Evolutionary conservation across 768 basidiomycete genomes (phyloP), one percentile per base, ranked within the genome.

Genomic region (Cystofilobasidium macerans): DNA sequence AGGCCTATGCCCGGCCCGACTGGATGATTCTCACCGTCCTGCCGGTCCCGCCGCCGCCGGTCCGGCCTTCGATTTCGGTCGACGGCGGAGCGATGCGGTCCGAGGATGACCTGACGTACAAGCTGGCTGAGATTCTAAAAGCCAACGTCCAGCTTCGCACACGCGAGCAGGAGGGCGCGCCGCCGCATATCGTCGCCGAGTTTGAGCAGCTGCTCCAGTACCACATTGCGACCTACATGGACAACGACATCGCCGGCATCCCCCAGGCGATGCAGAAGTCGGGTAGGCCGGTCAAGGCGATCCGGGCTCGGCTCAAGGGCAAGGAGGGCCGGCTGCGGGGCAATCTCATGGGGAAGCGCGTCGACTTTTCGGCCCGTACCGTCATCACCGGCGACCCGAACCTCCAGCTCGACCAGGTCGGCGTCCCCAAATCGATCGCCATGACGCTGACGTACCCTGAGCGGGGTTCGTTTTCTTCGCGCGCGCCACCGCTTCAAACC

Each of bases 11-110:
- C 9, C 84, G 93, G 47, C 95, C 95, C 2, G 91, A 97, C 73
- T 99, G 95, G 95, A 98, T 99, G 95, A 95, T 99, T 70, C 79
- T 98, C 47, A 98, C 95, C 0, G 91, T 97, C 42, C 82, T 98
- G 75, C 95, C 95, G 40, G 94, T 99, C 0, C 95, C 95, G 1
- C 95, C 95, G 1, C 94, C 94, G 8, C 91, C 95, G 11, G 95
- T 99, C 62, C 89, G 95, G 57, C 95, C 95, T 0, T 94, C 91
- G 78, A 97, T 99, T 65, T 87, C 94, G 16, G 89, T 97, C 33
- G 94, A 98, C 71, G 94, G 94, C 26, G 93, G 94, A 60, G 86
- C 88, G 1, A 91, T 94, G 87, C 84, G 93, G 48, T 90, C 89
- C 71, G 95, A 99, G 78, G 95, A 98, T 72, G 95, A 98, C 78